Conservation (phyloP, 345 rosid genomes). For the Rubroshorea leprosula region DNA sequence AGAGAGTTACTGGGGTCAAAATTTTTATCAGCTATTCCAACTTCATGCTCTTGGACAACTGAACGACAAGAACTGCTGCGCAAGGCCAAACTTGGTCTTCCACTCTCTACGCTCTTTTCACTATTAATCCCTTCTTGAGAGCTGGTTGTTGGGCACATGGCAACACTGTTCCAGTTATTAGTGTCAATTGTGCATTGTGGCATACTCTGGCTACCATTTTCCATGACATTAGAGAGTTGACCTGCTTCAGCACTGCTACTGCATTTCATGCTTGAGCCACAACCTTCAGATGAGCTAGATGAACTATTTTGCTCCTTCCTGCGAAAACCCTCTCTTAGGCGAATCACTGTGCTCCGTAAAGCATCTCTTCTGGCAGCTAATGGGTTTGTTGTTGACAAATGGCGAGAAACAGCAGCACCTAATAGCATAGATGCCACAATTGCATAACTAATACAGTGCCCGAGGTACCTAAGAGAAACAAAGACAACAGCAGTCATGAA, state of each 20-base stretch:
- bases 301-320: conserved; percentile 87
- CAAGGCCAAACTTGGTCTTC: conserved; percentile 84
- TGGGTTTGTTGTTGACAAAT: conserved; percentile 82
- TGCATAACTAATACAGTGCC: conserved; percentile 94
- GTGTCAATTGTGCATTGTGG: conserved; percentile 47
- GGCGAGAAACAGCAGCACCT: conserved; percentile 94
- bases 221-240: conserved; percentile 55
- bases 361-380: conserved; percentile 98
- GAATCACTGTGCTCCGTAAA: conserved; percentile 86
- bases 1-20: conserved; percentile 55
- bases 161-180: conserved; percentile 48
- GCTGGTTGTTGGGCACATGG: conserved; percentile 56
- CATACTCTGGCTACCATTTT: conserved; percentile 41
- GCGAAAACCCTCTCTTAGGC: conserved; percentile 95
- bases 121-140: conserved; percentile 77
- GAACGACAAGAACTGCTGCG: conserved; percentile 92
- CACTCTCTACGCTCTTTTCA: conserved; percentile 94
- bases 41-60: conserved; percentile 78
- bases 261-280: conserved; percentile 93
- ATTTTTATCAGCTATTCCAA: conserved; percentile 61
- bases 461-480: conserved; percentile 74
- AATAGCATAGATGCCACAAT: conserved; percentile 92
- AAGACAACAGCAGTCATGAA: conserved; percentile 6
- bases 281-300: conserved; percentile 96
- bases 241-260: conserved; percentile 87